Base-by-base conservation (phyloP, 2,329 filamentous ascomycete genomes). In the Sporothrix protearum region DNA sequence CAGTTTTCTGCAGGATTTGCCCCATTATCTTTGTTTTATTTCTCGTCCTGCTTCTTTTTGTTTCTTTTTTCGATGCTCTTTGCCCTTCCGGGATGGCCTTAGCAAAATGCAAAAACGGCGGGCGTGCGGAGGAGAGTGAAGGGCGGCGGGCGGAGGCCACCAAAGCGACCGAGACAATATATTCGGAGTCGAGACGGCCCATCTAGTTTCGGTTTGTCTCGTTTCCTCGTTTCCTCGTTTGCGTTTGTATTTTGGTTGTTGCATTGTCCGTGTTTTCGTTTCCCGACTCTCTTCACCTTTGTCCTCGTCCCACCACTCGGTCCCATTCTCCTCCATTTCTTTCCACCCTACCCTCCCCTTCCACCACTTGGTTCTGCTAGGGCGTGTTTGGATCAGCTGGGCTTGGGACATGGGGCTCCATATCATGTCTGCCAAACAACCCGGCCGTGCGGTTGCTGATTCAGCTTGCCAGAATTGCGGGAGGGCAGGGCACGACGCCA, bases 371-470 rank as follows among this genome's bases (percentile, higher is more conserved):
- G 33, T 16, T 53, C 10, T 53, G 49, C 49, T 53, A 22, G 49
- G 49, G 28, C 49, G n/a, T n/a, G n/a, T n/a, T n/a, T n/a, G n/a
- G n/a, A n/a, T n/a, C n/a, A n/a, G n/a, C n/a, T n/a, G n/a, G 49
- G 9, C 7, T 7, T 68, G 45, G 28, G 25, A 30, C 42, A n/a
- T 49, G 30, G 28, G 51, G 25, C 45, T 67, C 63, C 63, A 67
- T 45, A 30, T 25, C 42, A 30, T 53, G 30, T 19, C 9, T 53
- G 28, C 30, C 66, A 55, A 51, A 36, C 22, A 68, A 39, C 47
- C 66, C 64, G 30, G 42, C 68, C 68, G 39, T 36, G 39, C 39
- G 42, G 28, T 70, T 64, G 55, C 68, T 64, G 42, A 49, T 61
- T 67, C 45, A 49, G 45, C 22, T 25, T 49, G 30, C 33, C 33